A percentile compares a stretch with the other conserved stretches of the same genome.
Conservation (phyloP, 352 stramenopile genomes). For the Phytophthora fragariaefolia region DNA sequence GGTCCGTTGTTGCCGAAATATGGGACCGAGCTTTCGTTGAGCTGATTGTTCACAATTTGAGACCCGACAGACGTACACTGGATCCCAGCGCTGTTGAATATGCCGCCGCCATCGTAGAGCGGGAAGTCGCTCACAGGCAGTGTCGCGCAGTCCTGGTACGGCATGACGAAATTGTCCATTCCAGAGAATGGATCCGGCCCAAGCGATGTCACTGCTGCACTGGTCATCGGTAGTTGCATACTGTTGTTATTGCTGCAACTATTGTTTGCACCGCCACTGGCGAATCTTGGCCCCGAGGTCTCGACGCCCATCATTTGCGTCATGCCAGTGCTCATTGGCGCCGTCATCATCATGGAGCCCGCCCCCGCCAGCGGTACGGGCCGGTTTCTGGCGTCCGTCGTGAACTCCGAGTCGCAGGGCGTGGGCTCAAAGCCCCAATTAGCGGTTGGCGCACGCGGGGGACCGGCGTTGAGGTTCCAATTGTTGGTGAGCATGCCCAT, state of each 20-base stretch:
- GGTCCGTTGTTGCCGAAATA: slow-evolving; percentile 16
- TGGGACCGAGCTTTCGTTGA: slow-evolving; percentile 8
- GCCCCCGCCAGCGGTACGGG: slow-evolving; percentile 12
- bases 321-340: slow-evolving; percentile 17
- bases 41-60: slow-evolving; percentile 22
- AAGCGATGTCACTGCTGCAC: background rate
- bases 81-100: slow-evolving; percentile 5
- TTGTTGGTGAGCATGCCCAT: slow-evolving; percentile 43
- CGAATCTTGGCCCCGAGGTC: slow-evolving; percentile 9
- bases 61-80: slow-evolving; percentile 3
- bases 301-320: slow-evolving; percentile 19
- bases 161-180: slow-evolving; percentile 27
- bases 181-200: slow-evolving; percentile 13
- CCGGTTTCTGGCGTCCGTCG: slow-evolving; percentile 7
- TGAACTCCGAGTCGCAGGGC: slow-evolving; percentile 14
- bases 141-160: slow-evolving; percentile 25
- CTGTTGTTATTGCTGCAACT: slow-evolving; percentile 5
- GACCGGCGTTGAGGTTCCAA: slow-evolving; percentile 36
- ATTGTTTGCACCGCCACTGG: slow-evolving; percentile 4
- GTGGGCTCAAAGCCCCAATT: slow-evolving; percentile 29
- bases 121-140: slow-evolving; percentile 28
- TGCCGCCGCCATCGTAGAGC: slow-evolving; percentile 15
- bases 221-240: slow-evolving; percentile 4
- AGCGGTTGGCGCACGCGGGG: slow-evolving; percentile 2
- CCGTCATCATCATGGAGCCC: slow-evolving; percentile 22